Evolutionary conservation across 129 eudicot genomes (phyloP).

Genomic region (Logfia minima): DNA sequence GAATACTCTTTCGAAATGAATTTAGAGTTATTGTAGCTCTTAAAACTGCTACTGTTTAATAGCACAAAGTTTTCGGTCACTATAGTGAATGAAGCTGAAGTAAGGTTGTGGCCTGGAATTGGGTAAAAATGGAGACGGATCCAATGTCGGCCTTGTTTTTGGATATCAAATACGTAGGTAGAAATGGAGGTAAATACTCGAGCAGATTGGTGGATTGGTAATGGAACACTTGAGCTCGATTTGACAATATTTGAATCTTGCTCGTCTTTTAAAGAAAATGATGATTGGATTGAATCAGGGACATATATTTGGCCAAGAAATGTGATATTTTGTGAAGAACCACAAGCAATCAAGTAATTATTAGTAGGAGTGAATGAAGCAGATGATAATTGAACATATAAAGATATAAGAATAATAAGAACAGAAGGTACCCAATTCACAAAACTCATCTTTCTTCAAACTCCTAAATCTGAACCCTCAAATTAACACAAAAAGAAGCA

Average conservation of each 20-base stretch:
- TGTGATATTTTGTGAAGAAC: constrained; percentile 76
- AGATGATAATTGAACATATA: constrained; percentile 38
- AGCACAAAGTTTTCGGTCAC: constrained; percentile 83
- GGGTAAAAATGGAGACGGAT: constrained; percentile 87
- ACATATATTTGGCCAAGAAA: constrained; percentile 65
- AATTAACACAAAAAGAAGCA: constrained; percentile 13
- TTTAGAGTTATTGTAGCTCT: constrained; percentile 43
- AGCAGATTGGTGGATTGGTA: constrained; percentile 74
- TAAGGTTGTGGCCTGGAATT: constrained; percentile 57
- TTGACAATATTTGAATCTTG: constrained; percentile 47
- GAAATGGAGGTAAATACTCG: constrained; percentile 51
- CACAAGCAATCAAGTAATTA: constrained; percentile 85
- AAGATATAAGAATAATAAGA: constrained; percentile 44
- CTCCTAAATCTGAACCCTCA: not conserved
- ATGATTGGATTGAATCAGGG: constrained; percentile 67
- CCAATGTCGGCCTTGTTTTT: constrained; percentile 83
- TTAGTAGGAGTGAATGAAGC: constrained; percentile 69
- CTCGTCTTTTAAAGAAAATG: constrained; percentile 45
- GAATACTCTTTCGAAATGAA: constrained; percentile 73
- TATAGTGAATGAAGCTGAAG: constrained; percentile 73
- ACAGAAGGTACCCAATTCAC: constrained; percentile 40
- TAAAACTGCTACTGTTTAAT: constrained; percentile 64
- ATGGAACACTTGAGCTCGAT: constrained; percentile 74
- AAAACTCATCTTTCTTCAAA: constrained; percentile 30
- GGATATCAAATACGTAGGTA: constrained; percentile 59